Conservation (phyloP, 2,329 filamentous ascomycete species). For the Grosmannia clavigera region DNA sequence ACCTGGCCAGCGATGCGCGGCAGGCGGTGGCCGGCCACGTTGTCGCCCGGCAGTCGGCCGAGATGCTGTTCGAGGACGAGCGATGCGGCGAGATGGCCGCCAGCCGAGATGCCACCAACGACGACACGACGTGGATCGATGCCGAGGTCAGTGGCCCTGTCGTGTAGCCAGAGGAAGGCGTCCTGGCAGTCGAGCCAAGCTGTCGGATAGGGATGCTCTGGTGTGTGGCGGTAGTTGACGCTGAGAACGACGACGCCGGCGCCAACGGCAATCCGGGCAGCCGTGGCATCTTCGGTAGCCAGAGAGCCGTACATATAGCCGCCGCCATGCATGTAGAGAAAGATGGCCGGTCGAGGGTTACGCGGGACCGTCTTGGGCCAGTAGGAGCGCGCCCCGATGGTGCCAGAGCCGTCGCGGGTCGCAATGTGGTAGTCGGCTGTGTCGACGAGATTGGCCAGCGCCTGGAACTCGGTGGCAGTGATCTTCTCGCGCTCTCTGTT, state of each 20-base stretch:
- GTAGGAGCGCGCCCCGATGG: constrained; percentile 17
- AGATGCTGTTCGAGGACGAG: constrained; percentile 6
- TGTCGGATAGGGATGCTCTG: constrained; percentile 37
- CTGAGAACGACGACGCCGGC: constrained; percentile 21
- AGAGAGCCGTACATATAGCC: constrained; percentile 41
- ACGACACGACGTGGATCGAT: constrained; percentile 22
- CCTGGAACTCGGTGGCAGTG: constrained; percentile 19
- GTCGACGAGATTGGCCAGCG: constrained; percentile 16
- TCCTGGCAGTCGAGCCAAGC: constrained; percentile 42
- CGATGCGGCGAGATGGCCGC: constrained; percentile 12
- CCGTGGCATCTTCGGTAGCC: constrained; percentile 38
- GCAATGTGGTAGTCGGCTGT: constrained; percentile 20
- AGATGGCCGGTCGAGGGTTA: constrained; percentile 24
- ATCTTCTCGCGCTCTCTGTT: constrained; percentile 23
- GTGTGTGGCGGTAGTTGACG: constrained; percentile 47
- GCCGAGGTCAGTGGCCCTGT: constrained; percentile 19
- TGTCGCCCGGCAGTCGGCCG: constrained; percentile 25
- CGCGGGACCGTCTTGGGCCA: constrained; percentile 27
- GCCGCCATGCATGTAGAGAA: constrained; percentile 13
- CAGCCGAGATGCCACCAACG: constrained; percentile 26
- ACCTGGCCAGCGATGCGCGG: constrained; percentile 27
- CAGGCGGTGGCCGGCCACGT: constrained; percentile 20
- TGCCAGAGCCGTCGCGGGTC: constrained; percentile 10
- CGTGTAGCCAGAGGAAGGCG: constrained; percentile 40
- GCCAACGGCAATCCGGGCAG: constrained; percentile 31